These are phyloP conservation scores for Arthrobotrys megalospora DNA, from an alignment of 2,329 filamentous ascomycete genomes.

Conservation along the genomic window DNA sequence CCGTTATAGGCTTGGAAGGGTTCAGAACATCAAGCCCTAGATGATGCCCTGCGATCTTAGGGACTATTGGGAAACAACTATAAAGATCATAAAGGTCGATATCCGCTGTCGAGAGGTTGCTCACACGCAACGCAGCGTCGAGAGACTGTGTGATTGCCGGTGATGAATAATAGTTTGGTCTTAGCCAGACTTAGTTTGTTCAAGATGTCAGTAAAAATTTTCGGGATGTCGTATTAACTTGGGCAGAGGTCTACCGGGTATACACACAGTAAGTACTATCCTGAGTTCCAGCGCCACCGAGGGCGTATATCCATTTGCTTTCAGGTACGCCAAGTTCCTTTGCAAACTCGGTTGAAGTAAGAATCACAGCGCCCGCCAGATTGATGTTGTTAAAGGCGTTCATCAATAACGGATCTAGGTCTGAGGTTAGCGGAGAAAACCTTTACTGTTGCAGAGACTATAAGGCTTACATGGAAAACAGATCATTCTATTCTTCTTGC, in stretches of 20 bases:
- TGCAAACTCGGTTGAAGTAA: conserved; percentile 75
- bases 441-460: neutral
- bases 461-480: conserved; percentile 75
- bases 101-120: conserved; percentile 70
- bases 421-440: conserved; percentile 41
- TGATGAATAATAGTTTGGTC: conserved; percentile 74
- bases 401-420: conserved; percentile 77
- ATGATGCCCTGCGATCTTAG: conserved; percentile 76
- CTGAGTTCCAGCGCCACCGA: conserved; percentile 76
- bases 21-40: conserved; percentile 71
- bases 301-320: conserved; percentile 75
- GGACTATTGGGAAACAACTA: conserved; percentile 79
- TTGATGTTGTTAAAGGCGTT: conserved; percentile 81
- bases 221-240: neutral
- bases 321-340: conserved; percentile 72
- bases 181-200: conserved; percentile 73
- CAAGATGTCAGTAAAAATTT: conserved; percentile 34
- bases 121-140: conserved; percentile 71
- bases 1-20: conserved; percentile 72
- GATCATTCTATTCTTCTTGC: conserved; percentile 77
- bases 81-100: conserved; percentile 78
- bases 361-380: conserved; percentile 74
- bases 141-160: conserved; percentile 74
- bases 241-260: neutral
- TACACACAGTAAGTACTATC: conserved; percentile 73